Base-by-base conservation (phyloP, 805 yeast genomes). In the Cephaloascus fragrans region DNA sequence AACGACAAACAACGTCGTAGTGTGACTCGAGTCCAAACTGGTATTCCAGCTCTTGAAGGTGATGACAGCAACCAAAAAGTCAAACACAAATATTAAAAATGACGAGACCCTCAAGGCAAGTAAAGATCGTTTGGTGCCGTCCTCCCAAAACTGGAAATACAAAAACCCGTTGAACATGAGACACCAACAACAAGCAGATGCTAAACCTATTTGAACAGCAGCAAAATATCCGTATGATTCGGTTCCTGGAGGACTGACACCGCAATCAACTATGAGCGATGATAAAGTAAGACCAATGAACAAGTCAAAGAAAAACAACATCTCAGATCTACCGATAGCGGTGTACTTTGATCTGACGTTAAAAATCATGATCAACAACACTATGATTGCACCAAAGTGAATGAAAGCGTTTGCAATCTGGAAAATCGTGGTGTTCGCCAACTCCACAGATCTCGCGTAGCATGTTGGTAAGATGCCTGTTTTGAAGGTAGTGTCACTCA, bases 101-200 rank as follows among this genome's bases (percentile, higher is more conserved):
- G 86, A 67, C 1, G 75, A 47, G 3, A 69, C 37, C 42, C 86
- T 67, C 33, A 83, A 57, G 3, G 67, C 52, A 55, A 75, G 60
- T 67, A 85, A 70, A 1, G 95, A 78, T 41, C 54, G 64, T 15
- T 57, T 52, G 1, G 96, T 82, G 16, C 97, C 97, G 57, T 90
- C 98, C 57, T 89, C 97, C 94, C 96, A 93, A 28, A 89, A 61
- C 57, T 88, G 93, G 57, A 87, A 87, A 16, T 90, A 89, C 16
- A 88, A 59, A 3, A 93, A 53, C 3, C 97, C 96, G 43, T 82
- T 80, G 39, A 77, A 65, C 53, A 84, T 62, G 39, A 90, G 57
- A 32, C 83, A 60, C 67, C 80, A 68, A 52, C 95, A 83, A 26
- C 80, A 71, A 0, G 84, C 80, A 10, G 88, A 77, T 0, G 83